Base-by-base conservation (phyloP, 2,329 filamentous ascomycete species). In the Colletotrichum spaethianum region DNA sequence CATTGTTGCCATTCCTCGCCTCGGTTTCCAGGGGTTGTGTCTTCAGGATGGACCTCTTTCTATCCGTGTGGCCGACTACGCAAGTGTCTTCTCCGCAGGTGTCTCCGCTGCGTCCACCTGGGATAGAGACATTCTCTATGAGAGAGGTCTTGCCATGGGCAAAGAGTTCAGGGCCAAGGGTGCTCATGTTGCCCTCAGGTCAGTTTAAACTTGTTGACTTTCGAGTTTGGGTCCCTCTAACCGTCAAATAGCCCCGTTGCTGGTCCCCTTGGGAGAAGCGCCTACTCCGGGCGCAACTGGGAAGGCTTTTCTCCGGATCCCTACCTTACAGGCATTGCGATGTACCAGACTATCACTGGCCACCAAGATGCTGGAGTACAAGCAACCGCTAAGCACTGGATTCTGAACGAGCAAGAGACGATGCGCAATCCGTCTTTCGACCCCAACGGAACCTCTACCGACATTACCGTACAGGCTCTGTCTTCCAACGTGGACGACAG, bases 131-230 rank as follows among this genome's bases (percentile, higher is more conserved):
- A 86, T 96, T 53, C 90, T 93, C 70, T 83, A 84, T 74, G 78
- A 79, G 52, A 75, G 83, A 63, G 82, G 80, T 26, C 76, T 77
- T 67, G 84, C 83, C 60, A 83, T 86, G 83, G 85, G 83, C 23
- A 55, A 79, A 60, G 93, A 96, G 80, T 91, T 93, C 79, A 89
- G 87, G 75, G 91, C 82, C 74, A 95, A 95, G 83, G 93, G 93
- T 69, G 87, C 93, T 28, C 92, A 95, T 78, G 84, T 94, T 36
- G 89, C 91, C 74, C 86, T 95, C 33, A 77, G 74, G 36, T 40
- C 12, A 3, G 28, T 50, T n/a, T 31, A 20, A 11, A 9, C 20
- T 7, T 4, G 50, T 11, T 3, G 12, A 18, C 4, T 40, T 31
- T 26, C 2, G 3, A 31, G 14, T 8, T n/a, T 9, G 52, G 14